Evolutionary conservation across 2,329 filamentous ascomycete genomes (phyloP), one percentile per base, ranked within the genome.

Genomic region (Aspergillus neoniger): DNA sequence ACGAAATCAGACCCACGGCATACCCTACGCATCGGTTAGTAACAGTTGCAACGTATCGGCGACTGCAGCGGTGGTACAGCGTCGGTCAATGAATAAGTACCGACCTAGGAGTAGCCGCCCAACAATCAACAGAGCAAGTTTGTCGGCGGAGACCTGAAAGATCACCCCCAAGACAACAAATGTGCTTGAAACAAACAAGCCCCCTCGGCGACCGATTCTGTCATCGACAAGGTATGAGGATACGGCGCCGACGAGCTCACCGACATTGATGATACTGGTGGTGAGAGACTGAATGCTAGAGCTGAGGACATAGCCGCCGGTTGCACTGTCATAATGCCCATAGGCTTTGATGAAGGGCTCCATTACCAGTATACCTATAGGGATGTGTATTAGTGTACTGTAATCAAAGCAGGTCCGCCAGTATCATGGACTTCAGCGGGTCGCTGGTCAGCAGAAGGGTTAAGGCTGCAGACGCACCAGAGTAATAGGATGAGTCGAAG

Each of bases 181-280:
- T 5, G 52, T 38, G 19, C 38, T 55, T 2, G 52, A 55, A 3
- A 55, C 52, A n/a, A 55, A 55, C 15, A 55, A 14, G 15, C 39
- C 52, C 8, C 52, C 52, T 5, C 52, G 39, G 12, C 52, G 52
- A 14, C 52, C 52, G 5, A 55, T 47, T 3, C 52, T n/a, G 30
- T 55, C 52, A 23, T 55, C 39, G 3, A 55, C 52, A 19, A 55
- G 17, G 25, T 55, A 55, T 23, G 52, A 47, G 19, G 52, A 55
- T 17, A 55, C 52, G 17, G 52, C 52, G 4, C 52, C 52, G 21
- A 55, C 23, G 17, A 55, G 52, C 25, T 55, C 52, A 10, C 52
- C 52, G 23, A 55, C 52, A 17, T 55, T 55, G n/a, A 55, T 55
- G 6, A 55, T 55, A 39, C 52, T 55, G 9, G 52, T 55, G 23